A percentile compares a stretch with the other conserved stretches of the same genome.
These are phyloP conservation scores for Acrasis kona DNA, from an alignment of 78 protist genomes.

Conservation along the genomic window DNA sequence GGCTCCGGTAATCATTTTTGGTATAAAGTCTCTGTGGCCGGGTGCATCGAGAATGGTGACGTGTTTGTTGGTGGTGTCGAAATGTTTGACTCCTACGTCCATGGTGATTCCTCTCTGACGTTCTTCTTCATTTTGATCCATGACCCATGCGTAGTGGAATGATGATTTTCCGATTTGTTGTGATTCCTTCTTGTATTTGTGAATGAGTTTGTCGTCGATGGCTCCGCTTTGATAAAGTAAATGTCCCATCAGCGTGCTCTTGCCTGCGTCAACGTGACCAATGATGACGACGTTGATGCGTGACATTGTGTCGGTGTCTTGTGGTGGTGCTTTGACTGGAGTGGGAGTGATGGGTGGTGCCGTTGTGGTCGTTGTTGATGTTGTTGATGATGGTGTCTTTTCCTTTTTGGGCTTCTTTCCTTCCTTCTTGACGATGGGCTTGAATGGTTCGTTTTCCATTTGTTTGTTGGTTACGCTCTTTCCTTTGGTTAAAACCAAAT, in stretches of 20 bases:
- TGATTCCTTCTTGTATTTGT: conserved; percentile 75
- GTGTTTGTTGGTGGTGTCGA: conserved; percentile 42
- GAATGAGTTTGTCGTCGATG: conserved; percentile 35
- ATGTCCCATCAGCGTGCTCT: conserved; percentile 79
- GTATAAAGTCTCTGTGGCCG: conserved; percentile 95
- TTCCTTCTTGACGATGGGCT: neutral
- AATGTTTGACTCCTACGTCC: conserved; percentile 66
- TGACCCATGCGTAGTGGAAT: conserved; percentile 95
- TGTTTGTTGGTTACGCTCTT: neutral
- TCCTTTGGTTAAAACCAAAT: neutral
- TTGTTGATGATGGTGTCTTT: neutral
- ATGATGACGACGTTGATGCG: conserved; percentile 6
- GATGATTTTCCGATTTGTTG: conserved; percentile 74
- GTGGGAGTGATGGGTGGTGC: neutral
- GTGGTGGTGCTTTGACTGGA: neutral
- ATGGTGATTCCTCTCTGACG: conserved; percentile 76
- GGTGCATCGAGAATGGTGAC: conserved; percentile 97
- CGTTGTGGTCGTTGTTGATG: neutral
- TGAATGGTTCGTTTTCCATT: neutral
- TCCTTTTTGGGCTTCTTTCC: neutral
- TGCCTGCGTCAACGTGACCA: conserved; percentile 37
- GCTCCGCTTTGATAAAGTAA: conserved; percentile 52
- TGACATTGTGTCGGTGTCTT: neutral
- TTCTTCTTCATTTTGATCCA: conserved; percentile 76
- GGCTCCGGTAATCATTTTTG: conserved; percentile 88